Conservation (phyloP, 345 rosid species). For the Salix udensis region DNA sequence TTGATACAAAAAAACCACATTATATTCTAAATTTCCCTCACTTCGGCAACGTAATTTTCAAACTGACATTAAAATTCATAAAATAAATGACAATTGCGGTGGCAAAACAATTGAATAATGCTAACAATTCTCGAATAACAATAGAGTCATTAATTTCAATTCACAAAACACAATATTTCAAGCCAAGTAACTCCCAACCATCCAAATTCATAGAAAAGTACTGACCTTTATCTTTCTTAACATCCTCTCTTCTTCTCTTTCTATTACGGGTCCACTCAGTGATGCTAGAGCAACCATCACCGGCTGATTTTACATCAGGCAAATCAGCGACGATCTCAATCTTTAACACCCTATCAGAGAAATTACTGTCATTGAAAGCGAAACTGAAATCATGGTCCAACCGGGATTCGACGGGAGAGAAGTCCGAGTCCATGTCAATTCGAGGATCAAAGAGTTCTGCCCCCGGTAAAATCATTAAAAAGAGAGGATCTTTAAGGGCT, state of each 20-base stretch:
- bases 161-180: neutral
- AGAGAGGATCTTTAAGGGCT: neutral
- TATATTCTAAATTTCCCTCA: neutral
- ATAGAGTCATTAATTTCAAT: neutral
- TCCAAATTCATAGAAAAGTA: neutral
- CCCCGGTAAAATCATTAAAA: neutral
- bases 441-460: conserved; percentile 43
- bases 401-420: conserved; percentile 24
- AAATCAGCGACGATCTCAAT: conserved; percentile 57
- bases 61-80: neutral
- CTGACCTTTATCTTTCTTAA: conserved; percentile 43
- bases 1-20: neutral
- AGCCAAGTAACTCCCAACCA: neutral
- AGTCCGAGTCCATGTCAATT: conserved; percentile 43
- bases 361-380: conserved; percentile 72
- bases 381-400: conserved; percentile 57
- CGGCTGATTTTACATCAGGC: conserved; percentile 40
- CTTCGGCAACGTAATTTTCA: neutral
- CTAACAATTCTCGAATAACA: neutral
- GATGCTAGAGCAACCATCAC: conserved; percentile 45
- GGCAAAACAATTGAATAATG: neutral
- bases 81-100: neutral
- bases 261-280: conserved; percentile 67
- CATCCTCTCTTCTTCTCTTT: conserved; percentile 65
- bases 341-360: conserved; percentile 73